Conservation (phyloP, 2,329 filamentous ascomycete genomes). For the Aspergillus proliferans region DNA sequence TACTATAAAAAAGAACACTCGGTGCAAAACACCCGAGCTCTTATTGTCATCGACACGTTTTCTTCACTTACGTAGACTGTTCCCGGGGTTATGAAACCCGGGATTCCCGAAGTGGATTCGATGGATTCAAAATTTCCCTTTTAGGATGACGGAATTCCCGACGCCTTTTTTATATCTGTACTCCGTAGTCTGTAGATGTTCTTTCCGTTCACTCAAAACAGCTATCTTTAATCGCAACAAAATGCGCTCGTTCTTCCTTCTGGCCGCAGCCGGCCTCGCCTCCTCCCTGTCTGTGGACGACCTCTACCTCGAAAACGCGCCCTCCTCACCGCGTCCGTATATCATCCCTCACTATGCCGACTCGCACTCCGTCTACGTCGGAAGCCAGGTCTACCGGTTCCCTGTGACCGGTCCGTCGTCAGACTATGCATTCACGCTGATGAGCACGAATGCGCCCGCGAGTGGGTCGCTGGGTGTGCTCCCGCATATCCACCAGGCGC, state of each 20-base stretch:
- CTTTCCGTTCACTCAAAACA: not conserved
- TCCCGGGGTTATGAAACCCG: not conserved
- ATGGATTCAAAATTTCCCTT: not conserved
- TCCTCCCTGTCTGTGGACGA: constrained; percentile 9
- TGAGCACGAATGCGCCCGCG: constrained; percentile 38
- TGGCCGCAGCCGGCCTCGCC: constrained; percentile 3
- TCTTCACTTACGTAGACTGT: no score
- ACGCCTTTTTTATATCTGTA: not conserved
- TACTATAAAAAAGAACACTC: no score
- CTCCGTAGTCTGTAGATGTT: not conserved
- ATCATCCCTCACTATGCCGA: constrained; percentile 30
- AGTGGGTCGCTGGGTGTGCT: constrained; percentile 36
- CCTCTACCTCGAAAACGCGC: constrained; percentile 25
- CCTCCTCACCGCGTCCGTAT: constrained; percentile 30
- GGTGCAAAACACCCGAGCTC: no score
- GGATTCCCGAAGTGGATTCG: not conserved
- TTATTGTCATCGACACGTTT: no score
- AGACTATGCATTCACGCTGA: constrained; percentile 40
- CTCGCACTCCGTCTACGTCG: constrained; percentile 28
- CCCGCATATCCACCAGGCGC: constrained; percentile 37
- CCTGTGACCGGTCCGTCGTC: constrained; percentile 42
- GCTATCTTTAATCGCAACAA: not conserved
- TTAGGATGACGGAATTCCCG: not conserved
- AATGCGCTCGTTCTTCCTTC: constrained; percentile 1
- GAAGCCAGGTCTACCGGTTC: constrained; percentile 37